Evolutionary conservation across 768 basidiomycete species (phyloP).

Genomic region (Termitomyces heimii): DNA sequence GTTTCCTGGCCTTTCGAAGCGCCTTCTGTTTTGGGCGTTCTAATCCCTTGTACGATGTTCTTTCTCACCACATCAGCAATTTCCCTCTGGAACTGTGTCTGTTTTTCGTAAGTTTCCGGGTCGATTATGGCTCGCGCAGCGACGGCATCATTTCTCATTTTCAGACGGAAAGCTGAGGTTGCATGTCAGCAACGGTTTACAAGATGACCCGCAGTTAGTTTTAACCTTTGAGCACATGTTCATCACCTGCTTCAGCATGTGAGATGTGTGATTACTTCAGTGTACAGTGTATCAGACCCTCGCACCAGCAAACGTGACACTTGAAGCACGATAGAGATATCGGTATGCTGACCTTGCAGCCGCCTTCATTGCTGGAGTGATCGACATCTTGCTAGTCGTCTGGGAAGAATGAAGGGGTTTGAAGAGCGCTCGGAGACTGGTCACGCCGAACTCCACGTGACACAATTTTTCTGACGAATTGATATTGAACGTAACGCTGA

Average conservation of each 20-base stretch:
- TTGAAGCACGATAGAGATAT: constrained; percentile 59
- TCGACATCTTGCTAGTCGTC: constrained; percentile 33
- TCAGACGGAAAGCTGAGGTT: constrained; percentile 59
- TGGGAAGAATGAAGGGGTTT: background rate
- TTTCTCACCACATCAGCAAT: constrained; percentile 67
- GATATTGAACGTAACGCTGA: too few species aligned
- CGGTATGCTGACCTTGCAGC: constrained; percentile 74
- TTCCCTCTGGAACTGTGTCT: constrained; percentile 58
- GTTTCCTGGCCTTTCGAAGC: constrained; percentile 31
- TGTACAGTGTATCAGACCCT: background rate
- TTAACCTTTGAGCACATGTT: constrained; percentile 46
- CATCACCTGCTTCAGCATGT: constrained; percentile 41
- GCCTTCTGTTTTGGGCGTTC: constrained; percentile 28
- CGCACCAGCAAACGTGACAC: constrained; percentile 60
- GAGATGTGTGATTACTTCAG: constrained; percentile 1
- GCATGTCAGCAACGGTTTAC: constrained; percentile 1
- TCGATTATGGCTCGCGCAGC: constrained; percentile 36
- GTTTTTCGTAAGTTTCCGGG: constrained; percentile 42
- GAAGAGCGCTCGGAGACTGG: background rate
- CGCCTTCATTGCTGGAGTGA: constrained; percentile 51
- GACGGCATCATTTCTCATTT: constrained; percentile 58
- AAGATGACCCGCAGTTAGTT: background rate
- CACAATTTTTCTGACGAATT: too few species aligned
- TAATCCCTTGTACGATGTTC: constrained; percentile 82
- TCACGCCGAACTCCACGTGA: background rate